These are phyloP conservation scores for Truncatella angustata DNA, from an alignment of 2,329 filamentous ascomycete species.

Conservation along the genomic window DNA sequence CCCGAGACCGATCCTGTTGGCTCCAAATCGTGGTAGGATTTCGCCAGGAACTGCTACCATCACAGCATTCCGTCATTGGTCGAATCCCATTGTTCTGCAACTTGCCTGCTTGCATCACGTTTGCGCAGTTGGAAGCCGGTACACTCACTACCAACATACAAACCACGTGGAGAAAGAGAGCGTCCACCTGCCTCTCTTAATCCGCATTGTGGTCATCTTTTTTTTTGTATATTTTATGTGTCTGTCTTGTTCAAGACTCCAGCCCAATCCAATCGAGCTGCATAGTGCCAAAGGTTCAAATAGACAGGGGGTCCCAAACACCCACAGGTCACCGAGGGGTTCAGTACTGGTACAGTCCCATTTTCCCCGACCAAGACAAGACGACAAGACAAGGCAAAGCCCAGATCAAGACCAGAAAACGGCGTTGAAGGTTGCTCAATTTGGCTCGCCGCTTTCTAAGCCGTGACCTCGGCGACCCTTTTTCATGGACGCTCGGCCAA, in stretches of 20 bases:
- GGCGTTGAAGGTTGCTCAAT: background rate
- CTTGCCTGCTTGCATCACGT: background rate
- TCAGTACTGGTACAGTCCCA: too few species aligned
- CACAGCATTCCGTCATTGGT: slow-evolving; percentile 5
- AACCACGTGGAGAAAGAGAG: too few species aligned
- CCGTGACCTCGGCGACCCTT: slow-evolving; percentile 21
- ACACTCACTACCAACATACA: background rate
- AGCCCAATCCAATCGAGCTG: too few species aligned
- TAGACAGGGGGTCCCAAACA: background rate
- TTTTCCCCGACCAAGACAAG: too few species aligned
- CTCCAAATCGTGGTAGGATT: background rate
- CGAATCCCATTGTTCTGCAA: slow-evolving; percentile 2
- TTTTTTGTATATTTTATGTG: too few species aligned
- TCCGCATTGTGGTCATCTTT: too few species aligned
- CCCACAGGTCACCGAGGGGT: too few species aligned
- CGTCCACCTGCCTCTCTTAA: too few species aligned
- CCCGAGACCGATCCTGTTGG: background rate
- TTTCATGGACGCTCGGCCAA: slow-evolving; percentile 52
- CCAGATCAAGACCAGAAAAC: background rate
- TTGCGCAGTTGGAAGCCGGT: background rate
- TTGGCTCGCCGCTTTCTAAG: background rate
- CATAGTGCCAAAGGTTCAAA: background rate
- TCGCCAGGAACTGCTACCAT: background rate
- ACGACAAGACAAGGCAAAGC: background rate
- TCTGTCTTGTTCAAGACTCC: too few species aligned